phyloP scores from a whole-genome alignment of 768 basidiomycete genomes.

The Psilocybe tampanensis region DNA sequence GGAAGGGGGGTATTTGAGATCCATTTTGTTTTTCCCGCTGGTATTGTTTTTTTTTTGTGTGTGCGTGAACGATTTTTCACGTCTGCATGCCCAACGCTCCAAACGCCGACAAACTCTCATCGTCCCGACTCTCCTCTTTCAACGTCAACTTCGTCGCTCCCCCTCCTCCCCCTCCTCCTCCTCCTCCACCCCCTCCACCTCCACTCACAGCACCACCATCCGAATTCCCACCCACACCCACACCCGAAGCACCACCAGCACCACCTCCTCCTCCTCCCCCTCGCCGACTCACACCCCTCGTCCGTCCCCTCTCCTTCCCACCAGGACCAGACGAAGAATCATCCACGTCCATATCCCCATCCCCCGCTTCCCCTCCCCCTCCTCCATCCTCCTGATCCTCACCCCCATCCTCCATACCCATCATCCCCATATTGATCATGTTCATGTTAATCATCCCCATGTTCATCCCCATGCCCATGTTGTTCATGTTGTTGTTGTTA shows the following conservation, averaged over 20 bases:
- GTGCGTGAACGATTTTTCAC: background rate
- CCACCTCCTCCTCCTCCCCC: too few relatives aligned
- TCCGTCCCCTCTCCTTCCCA: slow-evolving; percentile 22
- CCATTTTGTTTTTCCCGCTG: too few relatives aligned
- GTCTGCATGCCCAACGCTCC: slow-evolving; percentile 17
- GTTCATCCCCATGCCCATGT: background rate
- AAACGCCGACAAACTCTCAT: slow-evolving; percentile 8
- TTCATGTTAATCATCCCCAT: slow-evolving; percentile 1
- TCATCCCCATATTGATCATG: slow-evolving; percentile 18
- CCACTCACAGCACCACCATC: background rate
- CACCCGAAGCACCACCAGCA: background rate
- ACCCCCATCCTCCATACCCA: slow-evolving; percentile 18
- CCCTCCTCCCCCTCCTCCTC: background rate
- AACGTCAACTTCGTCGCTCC: background rate
- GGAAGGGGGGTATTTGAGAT: too few relatives aligned
- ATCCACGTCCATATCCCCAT: slow-evolving; percentile 24
- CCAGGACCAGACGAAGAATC: background rate
- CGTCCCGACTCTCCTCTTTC: slow-evolving; percentile 19
- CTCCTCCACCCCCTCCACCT: background rate
- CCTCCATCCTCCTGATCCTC: slow-evolving; percentile 12
- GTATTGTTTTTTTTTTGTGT: too few relatives aligned
- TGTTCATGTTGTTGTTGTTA: background rate
- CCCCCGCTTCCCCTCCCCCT: too few relatives aligned
- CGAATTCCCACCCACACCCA: background rate
- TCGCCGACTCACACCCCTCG: slow-evolving; percentile 8